phyloP scores from a whole-genome alignment of 148 eudicot species.

The Camellia japonica region DNA sequence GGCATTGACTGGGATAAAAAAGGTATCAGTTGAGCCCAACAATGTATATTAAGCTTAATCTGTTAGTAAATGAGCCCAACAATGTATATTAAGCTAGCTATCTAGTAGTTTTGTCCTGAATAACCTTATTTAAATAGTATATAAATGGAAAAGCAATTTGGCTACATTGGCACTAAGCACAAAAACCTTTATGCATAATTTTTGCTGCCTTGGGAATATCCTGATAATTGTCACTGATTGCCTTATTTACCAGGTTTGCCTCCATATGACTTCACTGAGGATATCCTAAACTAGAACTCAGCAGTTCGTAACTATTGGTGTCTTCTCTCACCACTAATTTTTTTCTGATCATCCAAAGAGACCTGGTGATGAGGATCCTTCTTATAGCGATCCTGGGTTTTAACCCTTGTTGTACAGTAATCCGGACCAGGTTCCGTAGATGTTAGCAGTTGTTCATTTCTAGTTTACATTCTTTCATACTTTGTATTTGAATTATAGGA shows the following conservation, averaged over 20 bases:
- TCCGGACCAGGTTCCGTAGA: no score
- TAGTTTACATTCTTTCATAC: no score
- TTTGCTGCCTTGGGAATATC: neutral
- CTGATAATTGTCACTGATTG: neutral
- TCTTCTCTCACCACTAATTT: constrained; percentile 76
- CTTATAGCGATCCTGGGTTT: no score
- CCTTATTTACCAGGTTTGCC: constrained; percentile 40
- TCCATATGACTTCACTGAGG: constrained; percentile 67
- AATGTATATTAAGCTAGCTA: no score
- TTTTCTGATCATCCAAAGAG: constrained; percentile 93
- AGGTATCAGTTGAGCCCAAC: constrained; percentile 39
- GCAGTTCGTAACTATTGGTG: constrained; percentile 82
- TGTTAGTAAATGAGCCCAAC: no score
- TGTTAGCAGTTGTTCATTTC: no score
- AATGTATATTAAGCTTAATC: no score
- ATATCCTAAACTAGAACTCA: constrained; percentile 54
- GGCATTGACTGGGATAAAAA: constrained; percentile 81
- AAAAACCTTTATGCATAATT: neutral
- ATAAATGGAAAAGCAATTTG: neutral
- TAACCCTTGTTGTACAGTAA: no score
- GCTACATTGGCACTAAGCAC: neutral
- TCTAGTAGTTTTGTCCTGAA: neutral
- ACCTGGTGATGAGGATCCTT: constrained; percentile 92
- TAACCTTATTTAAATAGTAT: constrained; percentile 1
- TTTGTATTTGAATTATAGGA: no score